These are phyloP conservation scores for Exophiala mesophila DNA, from an alignment of 2,329 filamentous ascomycete genomes.

Conservation along the genomic window DNA sequence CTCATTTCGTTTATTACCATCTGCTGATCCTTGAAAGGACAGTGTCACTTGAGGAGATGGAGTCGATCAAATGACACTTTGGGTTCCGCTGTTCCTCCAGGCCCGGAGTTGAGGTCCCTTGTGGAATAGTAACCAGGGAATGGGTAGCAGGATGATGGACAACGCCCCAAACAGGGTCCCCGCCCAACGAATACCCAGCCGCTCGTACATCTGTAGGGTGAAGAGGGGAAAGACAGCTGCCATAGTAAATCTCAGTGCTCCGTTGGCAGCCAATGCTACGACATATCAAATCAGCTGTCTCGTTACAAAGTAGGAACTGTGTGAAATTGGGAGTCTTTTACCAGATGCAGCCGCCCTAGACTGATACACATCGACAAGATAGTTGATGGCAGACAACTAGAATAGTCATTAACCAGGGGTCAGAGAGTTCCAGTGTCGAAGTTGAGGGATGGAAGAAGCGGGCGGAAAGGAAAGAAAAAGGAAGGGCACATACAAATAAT, in stretches of 20 bases:
- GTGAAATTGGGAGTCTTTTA: background rate
- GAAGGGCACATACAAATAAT: constrained; percentile 21
- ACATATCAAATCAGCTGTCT: too few relatives aligned
- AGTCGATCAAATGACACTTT: too few relatives aligned
- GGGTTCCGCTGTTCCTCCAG: background rate
- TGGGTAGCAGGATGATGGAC: constrained; percentile 60
- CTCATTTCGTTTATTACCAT: too few relatives aligned
- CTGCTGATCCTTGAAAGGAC: too few relatives aligned
- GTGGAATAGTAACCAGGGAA: constrained; percentile 63
- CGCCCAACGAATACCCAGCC: constrained; percentile 70
- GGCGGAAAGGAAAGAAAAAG: too few relatives aligned
- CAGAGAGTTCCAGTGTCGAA: too few relatives aligned
- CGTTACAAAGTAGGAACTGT: background rate
- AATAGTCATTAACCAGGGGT: too few relatives aligned
- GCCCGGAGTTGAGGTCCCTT: constrained; percentile 34
- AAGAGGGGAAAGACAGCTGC: constrained; percentile 53
- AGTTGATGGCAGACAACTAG: constrained; percentile 40
- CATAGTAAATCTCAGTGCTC: constrained; percentile 28
- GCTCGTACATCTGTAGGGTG: constrained; percentile 45
- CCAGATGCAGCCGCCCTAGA: constrained; percentile 21
- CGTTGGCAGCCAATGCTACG: constrained; percentile 31
- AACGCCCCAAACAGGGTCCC: constrained; percentile 60
- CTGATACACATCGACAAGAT: constrained; percentile 28
- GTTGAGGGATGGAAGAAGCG: too few relatives aligned
- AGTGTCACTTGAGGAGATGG: too few relatives aligned